Evolutionary conservation across 371 early-diverging fungal species (phyloP), one percentile per base, ranked within the genome.

Genomic region (Rhizopus sp.): DNA sequence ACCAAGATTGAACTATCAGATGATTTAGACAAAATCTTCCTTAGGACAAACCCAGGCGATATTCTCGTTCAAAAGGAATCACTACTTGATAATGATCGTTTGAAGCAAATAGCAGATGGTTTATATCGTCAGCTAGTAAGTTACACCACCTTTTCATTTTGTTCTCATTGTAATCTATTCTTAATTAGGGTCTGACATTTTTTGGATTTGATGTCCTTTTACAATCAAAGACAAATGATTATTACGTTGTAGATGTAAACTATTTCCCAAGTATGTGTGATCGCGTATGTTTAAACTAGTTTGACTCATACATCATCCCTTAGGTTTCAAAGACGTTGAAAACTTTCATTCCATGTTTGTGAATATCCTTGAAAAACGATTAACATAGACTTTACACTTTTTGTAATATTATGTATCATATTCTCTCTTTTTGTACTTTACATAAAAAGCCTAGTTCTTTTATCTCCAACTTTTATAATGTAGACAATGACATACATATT

Each of bases 151-250:
- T 35, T 33, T 2, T 10, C 35, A 8, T 16, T 17, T 42, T n/a
- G 13, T 17, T 40, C 15, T 40, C 31, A 7, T 30, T 34, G 17
- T 35, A 13, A 42, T 38, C 47, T 52, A 12, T 45, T 35, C 50
- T 31, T 16, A 34, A 16, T 37, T 39, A 78, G 80, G 76, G 70
- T 9, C 55, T 77, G 57, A 75, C 81, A 4, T 73, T 77, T 49
- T 77, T 73, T 66, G 80, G 77, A 2, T 80, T 73, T 65, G 81
- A 73, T 57, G 73, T 80, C 7, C 30, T 77, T n/a, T 45, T 80
- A 29, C 65, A 75, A 57, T 59, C 75, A 15, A 46, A 59, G 7
- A 67, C 72, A 13, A 59, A 57, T 10, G 59, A 57, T 35, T 58
- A 64, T 37, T 73, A 72, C 57, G 68, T 80, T 3, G 69, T 77